Evolutionary conservation across 2,329 filamentous ascomycete species (phyloP).

Genomic region (Colletotrichum australisinense): DNA sequence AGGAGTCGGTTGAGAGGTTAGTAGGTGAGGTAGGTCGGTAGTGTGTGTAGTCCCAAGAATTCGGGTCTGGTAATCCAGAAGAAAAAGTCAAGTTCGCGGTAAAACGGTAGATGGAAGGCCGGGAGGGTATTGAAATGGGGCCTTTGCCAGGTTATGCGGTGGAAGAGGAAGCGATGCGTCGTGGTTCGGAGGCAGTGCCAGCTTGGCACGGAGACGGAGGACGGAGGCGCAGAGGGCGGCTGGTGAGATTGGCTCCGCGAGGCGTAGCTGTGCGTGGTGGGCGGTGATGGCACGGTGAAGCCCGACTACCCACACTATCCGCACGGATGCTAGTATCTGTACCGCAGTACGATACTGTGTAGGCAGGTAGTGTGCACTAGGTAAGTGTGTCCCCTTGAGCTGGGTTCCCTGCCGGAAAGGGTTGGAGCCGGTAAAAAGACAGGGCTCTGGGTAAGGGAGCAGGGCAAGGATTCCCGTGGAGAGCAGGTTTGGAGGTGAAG

Average conservation of each 20-base stretch:
- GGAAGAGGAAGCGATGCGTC: not conserved
- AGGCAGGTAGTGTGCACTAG: too few relatives aligned
- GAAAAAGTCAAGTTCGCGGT: not conserved
- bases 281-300: slow-evolving; percentile 14
- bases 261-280: slow-evolving; percentile 23
- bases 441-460: not conserved
- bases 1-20: not conserved
- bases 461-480: not conserved
- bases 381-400: not conserved
- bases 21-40: too few relatives aligned
- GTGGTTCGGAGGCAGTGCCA: slow-evolving; percentile 18
- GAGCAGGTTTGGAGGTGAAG: not conserved
- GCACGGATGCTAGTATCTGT: too few relatives aligned
- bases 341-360: too few relatives aligned
- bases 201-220: slow-evolving; percentile 10
- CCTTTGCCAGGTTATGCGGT: not conserved
- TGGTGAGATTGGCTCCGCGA: slow-evolving; percentile 13
- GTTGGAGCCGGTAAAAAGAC: not conserved
- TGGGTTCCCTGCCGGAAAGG: slow-evolving; percentile 15
- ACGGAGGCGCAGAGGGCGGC: slow-evolving; percentile 11
- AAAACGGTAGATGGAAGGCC: not conserved
- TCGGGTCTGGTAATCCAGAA: not conserved
- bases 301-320: not conserved
- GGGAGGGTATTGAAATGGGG: not conserved
- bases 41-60: not conserved